Percentiles rank a stretch among this genome's conserved stretches.
These are phyloP conservation scores for Carex cristatella DNA, from an alignment of 176 grass and related monocot species.

Conservation along the genomic window DNA sequence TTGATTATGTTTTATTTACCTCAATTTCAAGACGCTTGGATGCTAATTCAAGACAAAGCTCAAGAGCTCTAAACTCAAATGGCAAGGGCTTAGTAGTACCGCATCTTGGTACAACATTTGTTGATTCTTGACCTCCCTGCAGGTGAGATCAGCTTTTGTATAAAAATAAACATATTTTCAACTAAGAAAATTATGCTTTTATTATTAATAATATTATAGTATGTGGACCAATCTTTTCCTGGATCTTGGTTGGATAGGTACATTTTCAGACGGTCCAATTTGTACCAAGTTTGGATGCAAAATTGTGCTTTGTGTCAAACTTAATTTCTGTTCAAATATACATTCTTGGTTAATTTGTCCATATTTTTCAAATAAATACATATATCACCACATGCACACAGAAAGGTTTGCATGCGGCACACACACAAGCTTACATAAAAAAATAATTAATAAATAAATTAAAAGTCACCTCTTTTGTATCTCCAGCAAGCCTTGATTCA, in stretches of 20 bases:
- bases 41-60: constrained; percentile 58
- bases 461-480: neutral
- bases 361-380: neutral
- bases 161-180: neutral
- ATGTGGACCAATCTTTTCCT: neutral
- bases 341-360: neutral
- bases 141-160: neutral
- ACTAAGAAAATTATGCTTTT: neutral
- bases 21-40: constrained; percentile 30
- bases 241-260: neutral
- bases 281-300: neutral
- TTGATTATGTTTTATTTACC: neutral
- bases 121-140: neutral
- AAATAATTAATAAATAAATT: neutral
- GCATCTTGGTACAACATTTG: neutral
- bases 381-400: neutral
- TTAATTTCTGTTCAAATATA: neutral
- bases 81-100: constrained; percentile 34
- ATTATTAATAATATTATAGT: neutral
- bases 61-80: constrained; percentile 66
- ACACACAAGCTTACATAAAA: neutral
- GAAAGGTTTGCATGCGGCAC: neutral
- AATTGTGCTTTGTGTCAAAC: neutral
- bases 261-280: neutral
- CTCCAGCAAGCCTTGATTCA: constrained; percentile 18